Evolutionary conservation across 2,329 filamentous ascomycete species (phyloP), one percentile per base, ranked within the genome.

Genomic region (Clarireedia sp.): DNA sequence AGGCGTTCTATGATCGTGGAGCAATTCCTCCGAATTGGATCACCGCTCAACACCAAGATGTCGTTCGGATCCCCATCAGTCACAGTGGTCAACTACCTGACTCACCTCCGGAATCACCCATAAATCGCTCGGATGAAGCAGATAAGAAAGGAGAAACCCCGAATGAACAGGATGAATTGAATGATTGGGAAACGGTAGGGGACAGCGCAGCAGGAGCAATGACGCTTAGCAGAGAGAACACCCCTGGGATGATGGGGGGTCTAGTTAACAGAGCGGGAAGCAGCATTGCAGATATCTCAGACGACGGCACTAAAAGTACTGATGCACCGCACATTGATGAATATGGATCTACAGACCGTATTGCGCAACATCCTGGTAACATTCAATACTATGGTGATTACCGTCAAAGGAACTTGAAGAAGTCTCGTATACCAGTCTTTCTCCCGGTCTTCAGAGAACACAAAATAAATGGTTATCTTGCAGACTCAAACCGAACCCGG

Each of bases 161-260:
- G 8, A 56, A 47, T 5, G 51, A 58, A 16, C 54, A 61, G 29
- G 62, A 63, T 48, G 59, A 64, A 26, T 45, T 23, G 6, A 60
- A 66, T 46, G 67, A 69, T 51, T 69, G 67, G 67, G 65, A 68
- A 49, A 69, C 67, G 5, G 62, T 68, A 14, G 62, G 56, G 23
- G 63, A 65, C 9, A 67, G 64, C 44, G 55, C 46, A 10, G 29
- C 44, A 23, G 59, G 57, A 14, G 24, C 40, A 29, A 55, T 51
- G 10, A 17, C 36, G 17, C 40, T 55, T n/a, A 36, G 37, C 12
- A 55, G 36, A 14, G 54, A 49, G n/a, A 40, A 58, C 12, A 49
- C 41, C n/a, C 26, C 45, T 16, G 52, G 44, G 36, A 45, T 62
- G 48, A 56, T 56, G 43, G 60, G 58, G 21, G 59, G 59, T 8